Evolutionary conservation across 2,329 filamentous ascomycete species (phyloP), one percentile per base, ranked within the genome.

Genomic region (Calonectria pseudoturangicola): DNA sequence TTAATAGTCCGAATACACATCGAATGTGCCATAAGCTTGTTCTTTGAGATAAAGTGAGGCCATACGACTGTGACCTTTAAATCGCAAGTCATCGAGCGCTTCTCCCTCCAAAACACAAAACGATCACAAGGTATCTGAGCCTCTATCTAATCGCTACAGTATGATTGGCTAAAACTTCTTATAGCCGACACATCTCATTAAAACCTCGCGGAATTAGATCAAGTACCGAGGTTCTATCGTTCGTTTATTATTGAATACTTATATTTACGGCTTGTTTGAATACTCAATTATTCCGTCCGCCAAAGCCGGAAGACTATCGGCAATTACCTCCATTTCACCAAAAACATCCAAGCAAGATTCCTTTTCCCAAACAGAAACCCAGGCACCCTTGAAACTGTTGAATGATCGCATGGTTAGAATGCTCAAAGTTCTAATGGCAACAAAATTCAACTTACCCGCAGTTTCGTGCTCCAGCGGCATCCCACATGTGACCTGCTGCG

Each of bases 401-500:
- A 4, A 25, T 39, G n/a, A 25, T n/a, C 30, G 21, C 21, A 36
- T n/a, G 1, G 21, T 62, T 62, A 62, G 56, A 18, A n/a, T 12
- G 13, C 1, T n/a, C 30, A 9, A 33, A 28, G 21, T 36, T 12
- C n/a, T 21, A 18, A 16, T 6, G 9, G 30, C n/a, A 8, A 30
- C 21, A 25, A 39, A n/a, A 1, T n/a, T 43, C 21, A 62, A 30
- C 56, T 62, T 45, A 62, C 56, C 56, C 56, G 39, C 56, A 62
- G 10, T 62, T 41, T n/a, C 56, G 36, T 18, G 56, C 56, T 7
- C 56, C 56, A 12, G 56, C 56, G 18, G 39, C 65, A 36, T 67
- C 65, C 65, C 65, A 67, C 65, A 67, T 67, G 18, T 67, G 65
- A 15, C 48, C 50, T 7, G 65, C 65, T 13, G 65, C 65, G 47